phyloP scores from a whole-genome alignment of 192 early-diverging fungal species.

The Haplosporangium gracile region DNA sequence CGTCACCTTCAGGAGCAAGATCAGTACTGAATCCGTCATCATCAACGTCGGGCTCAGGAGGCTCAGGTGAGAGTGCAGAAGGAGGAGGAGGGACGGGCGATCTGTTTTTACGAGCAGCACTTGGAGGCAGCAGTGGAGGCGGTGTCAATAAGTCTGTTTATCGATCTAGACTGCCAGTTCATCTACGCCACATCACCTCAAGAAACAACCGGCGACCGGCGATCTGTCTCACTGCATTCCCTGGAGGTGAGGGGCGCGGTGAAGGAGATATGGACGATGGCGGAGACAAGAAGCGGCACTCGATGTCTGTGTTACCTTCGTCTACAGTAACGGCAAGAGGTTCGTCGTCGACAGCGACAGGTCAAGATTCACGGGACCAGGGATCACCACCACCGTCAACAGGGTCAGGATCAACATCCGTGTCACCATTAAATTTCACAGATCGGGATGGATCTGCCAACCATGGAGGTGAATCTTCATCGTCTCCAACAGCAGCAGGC shows the following conservation, averaged over 20 bases:
- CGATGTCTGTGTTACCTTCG: background rate
- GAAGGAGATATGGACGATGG: background rate
- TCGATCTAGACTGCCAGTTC: conserved; percentile 39
- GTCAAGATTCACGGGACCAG: background rate
- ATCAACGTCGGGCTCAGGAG: background rate
- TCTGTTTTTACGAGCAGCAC: conserved; percentile 22
- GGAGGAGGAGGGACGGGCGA: conserved; percentile 10
- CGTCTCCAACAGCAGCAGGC: background rate
- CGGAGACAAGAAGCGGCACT: conserved; percentile 1
- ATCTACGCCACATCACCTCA: conserved; percentile 49
- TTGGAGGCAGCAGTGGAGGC: conserved; percentile 17
- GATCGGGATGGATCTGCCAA: background rate
- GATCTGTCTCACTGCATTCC: conserved; percentile 23
- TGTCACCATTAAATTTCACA: background rate
- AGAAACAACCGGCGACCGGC: conserved; percentile 37
- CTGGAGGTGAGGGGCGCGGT: background rate
- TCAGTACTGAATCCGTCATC: background rate
- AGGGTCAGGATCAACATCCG: background rate
- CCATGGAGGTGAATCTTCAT: background rate
- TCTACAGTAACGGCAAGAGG: background rate
- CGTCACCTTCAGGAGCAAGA: background rate
- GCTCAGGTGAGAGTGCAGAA: background rate
- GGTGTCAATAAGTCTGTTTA: conserved; percentile 28
- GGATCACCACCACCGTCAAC: background rate
- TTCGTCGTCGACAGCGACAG: background rate